Percentiles rank a stretch among this genome's conserved stretches.
Conservation (phyloP, 148 eudicot genomes). For the Silene conica region DNA sequence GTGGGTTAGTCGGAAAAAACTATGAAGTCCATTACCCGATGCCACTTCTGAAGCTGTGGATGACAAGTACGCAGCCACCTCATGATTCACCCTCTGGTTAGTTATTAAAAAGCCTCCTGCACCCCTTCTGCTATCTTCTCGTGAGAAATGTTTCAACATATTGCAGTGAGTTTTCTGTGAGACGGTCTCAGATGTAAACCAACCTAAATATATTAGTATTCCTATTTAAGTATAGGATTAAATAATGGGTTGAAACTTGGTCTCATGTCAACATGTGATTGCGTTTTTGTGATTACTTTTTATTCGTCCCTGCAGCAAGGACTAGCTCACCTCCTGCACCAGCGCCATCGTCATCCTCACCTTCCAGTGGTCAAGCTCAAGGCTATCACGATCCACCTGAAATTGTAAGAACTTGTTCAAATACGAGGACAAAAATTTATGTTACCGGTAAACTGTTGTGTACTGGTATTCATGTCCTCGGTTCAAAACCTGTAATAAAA, state of each 20-base stretch:
- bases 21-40: constrained; percentile 55
- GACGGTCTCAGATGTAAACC: too few relatives aligned
- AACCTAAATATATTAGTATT: too few relatives aligned
- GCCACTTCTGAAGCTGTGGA: constrained; percentile 65
- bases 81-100: constrained; percentile 71
- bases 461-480: too few relatives aligned
- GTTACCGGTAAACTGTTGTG: too few relatives aligned
- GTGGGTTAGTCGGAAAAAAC: constrained; percentile 39
- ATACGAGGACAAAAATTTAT: too few relatives aligned
- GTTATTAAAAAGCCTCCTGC: constrained; percentile 13
- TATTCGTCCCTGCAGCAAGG: constrained; percentile 39
- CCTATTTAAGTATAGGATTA: too few relatives aligned
- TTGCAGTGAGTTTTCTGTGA: too few relatives aligned
- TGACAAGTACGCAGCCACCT: constrained; percentile 46
- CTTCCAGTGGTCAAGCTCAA: constrained; percentile 31
- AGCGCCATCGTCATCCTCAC: constrained; percentile 58
- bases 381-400: constrained; percentile 38
- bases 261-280: background rate
- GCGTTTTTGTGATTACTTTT: background rate
- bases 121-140: constrained; percentile 2
- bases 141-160: background rate
- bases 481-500: too few relatives aligned
- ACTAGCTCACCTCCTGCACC: constrained; percentile 47
- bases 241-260: background rate
- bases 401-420: constrained; percentile 37